These are phyloP conservation scores for Citrullus mucosospermus DNA, from an alignment of 306 rosid genomes.

Conservation along the genomic window DNA sequence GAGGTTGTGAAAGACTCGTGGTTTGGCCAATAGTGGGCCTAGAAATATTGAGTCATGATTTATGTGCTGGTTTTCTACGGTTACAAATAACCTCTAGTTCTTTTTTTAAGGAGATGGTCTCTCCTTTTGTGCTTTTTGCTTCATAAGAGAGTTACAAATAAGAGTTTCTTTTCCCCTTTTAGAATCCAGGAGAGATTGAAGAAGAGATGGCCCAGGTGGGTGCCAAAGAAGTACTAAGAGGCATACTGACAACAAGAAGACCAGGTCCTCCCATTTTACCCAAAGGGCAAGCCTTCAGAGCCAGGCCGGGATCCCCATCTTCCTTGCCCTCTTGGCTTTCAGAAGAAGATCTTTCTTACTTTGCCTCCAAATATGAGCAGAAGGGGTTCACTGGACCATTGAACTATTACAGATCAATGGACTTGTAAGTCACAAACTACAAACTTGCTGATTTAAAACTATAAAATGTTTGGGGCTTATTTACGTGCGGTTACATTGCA, in stretches of 20 bases:
- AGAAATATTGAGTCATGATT: neutral
- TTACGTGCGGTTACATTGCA: neutral
- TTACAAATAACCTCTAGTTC: neutral
- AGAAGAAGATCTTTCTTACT: slow-evolving; percentile 51
- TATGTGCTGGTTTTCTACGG: neutral
- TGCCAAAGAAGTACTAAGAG: slow-evolving; percentile 35
- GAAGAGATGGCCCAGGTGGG: slow-evolving; percentile 47
- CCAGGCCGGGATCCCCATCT: slow-evolving; percentile 21
- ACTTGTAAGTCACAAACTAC: slow-evolving; percentile 28
- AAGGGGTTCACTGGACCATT: slow-evolving; percentile 58
- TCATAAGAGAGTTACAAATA: neutral
- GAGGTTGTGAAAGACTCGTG: neutral
- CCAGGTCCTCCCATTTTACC: slow-evolving; percentile 51
- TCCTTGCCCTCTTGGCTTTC: slow-evolving; percentile 58
- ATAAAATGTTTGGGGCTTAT: neutral
- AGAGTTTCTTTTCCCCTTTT: neutral
- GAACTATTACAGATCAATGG: slow-evolving; percentile 54
- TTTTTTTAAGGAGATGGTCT: neutral
- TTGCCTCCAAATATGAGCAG: slow-evolving; percentile 35
- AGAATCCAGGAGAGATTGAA: slow-evolving; percentile 65
- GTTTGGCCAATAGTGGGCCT: neutral
- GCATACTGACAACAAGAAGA: slow-evolving; percentile 32
- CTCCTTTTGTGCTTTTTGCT: neutral
- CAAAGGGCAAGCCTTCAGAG: slow-evolving; percentile 32
- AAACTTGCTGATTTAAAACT: neutral